Conservation (phyloP, 768 basidiomycete genomes). For the Pleurotus salmoneostramineus region DNA sequence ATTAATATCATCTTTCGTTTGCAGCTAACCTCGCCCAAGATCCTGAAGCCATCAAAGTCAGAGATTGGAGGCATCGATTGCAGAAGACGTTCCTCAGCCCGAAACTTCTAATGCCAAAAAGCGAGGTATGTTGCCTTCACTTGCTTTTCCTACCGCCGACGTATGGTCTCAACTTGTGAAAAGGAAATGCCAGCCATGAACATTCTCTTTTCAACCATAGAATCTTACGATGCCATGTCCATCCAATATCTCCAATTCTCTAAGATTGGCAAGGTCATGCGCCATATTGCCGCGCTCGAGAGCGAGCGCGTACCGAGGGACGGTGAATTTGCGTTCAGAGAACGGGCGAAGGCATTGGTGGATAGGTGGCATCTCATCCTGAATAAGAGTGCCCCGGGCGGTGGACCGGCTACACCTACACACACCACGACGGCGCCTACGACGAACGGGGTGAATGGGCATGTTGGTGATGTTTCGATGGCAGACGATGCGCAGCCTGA, state of each 20-base stretch:
- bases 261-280: constrained; percentile 86
- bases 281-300: constrained; percentile 65
- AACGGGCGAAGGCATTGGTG: constrained; percentile 66
- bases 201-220: constrained; percentile 70
- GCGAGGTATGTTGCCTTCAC: constrained; percentile 43
- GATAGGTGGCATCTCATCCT: constrained; percentile 64
- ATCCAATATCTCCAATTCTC: constrained; percentile 81
- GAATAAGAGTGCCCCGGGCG: constrained; percentile 28
- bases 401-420: constrained; percentile 2
- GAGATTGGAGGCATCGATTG: constrained; percentile 89
- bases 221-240: constrained; percentile 71
- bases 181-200: constrained; percentile 80
- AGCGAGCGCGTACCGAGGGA: constrained; percentile 61
- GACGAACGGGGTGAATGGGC: not conserved
- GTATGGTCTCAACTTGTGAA: not conserved
- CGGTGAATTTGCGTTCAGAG: constrained; percentile 59
- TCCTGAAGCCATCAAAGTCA: constrained; percentile 65
- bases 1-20: not conserved
- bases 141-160: not conserved
- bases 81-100: constrained; percentile 82
- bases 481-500: too few relatives aligned
- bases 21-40: constrained; percentile 55
- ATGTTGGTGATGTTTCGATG: constrained; percentile 5
- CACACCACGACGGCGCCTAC: not conserved
- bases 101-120: constrained; percentile 52